phyloP scores from a whole-genome alignment of 1,139 yeast genomes.

The Suhomyces guaymorum region DNA sequence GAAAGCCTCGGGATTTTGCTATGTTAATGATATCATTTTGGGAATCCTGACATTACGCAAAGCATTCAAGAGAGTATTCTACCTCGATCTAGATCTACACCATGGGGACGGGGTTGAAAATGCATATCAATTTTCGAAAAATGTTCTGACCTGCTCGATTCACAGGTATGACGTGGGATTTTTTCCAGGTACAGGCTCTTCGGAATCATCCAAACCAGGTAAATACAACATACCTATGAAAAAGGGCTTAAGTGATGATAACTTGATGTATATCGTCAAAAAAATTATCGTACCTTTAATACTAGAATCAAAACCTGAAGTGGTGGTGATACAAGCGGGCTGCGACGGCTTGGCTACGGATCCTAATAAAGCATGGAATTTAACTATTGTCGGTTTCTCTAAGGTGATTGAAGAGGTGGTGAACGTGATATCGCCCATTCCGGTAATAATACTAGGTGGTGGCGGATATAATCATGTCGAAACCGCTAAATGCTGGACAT shows the following conservation, averaged over 20 bases:
- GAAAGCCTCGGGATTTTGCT: constrained; percentile 72
- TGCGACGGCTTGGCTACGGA: constrained; percentile 67
- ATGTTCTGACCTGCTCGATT: constrained; percentile 61
- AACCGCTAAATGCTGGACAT: constrained; percentile 66
- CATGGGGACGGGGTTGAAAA: constrained; percentile 80
- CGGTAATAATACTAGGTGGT: constrained; percentile 63
- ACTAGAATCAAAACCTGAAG: constrained; percentile 44
- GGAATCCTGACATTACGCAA: constrained; percentile 51
- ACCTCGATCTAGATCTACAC: constrained; percentile 72
- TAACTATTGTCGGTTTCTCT: constrained; percentile 55
- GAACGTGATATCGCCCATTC: constrained; percentile 24
- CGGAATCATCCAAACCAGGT: constrained; percentile 27
- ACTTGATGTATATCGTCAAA: constrained; percentile 37
- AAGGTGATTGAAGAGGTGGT: constrained; percentile 36
- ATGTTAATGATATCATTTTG: constrained; percentile 65
- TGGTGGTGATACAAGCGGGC: constrained; percentile 66
- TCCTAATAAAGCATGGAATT: constrained; percentile 66
- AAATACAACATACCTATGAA: constrained; percentile 58
- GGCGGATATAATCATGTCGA: constrained; percentile 73
- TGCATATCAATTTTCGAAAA: constrained; percentile 58
- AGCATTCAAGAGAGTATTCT: constrained; percentile 51
- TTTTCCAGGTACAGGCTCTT: constrained; percentile 69
- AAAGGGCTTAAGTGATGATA: constrained; percentile 55
- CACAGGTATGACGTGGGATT: constrained; percentile 69
- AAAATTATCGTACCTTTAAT: constrained; percentile 49